phyloP scores from a whole-genome alignment of 202 grass and related monocot genomes.

The Carex arenaria region DNA sequence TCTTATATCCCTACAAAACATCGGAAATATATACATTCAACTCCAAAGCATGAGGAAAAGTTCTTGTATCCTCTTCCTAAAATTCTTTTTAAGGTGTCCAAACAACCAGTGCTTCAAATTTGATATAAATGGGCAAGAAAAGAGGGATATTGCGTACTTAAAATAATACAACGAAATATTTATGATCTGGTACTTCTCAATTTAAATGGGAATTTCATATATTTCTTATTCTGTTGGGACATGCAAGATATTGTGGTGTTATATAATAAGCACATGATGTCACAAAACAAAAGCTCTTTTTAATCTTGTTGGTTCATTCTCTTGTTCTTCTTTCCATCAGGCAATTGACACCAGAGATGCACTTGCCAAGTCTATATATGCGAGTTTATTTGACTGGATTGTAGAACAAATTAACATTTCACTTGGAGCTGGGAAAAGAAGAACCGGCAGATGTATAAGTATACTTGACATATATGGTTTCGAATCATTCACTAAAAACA shows the following conservation, averaged over 20 bases:
- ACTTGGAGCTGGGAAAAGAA: constrained; percentile 72
- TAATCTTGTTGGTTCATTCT: constrained; percentile 6
- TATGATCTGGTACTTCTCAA: background rate
- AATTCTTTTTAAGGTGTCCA: background rate
- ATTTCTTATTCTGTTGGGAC: background rate
- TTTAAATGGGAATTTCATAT: background rate
- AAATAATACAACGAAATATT: background rate
- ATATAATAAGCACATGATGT: background rate
- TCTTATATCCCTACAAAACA: background rate
- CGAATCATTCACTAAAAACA: constrained; percentile 93
- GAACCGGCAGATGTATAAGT: constrained; percentile 85
- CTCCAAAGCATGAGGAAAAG: background rate
- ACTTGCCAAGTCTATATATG: constrained; percentile 86
- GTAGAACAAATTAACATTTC: constrained; percentile 96
- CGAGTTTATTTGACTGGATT: constrained; percentile 91
- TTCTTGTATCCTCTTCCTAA: background rate
- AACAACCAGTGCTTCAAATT: background rate
- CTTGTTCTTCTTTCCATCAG: constrained; percentile 41
- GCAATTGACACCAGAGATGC: constrained; percentile 91
- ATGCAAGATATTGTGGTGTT: background rate
- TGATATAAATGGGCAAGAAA: background rate
- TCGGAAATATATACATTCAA: background rate
- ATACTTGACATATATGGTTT: constrained; percentile 99
- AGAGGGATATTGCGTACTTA: background rate
- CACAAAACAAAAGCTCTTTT: background rate